Evolutionary conservation across 768 basidiomycete species (phyloP).

Genomic region (Termitomyces sp.): DNA sequence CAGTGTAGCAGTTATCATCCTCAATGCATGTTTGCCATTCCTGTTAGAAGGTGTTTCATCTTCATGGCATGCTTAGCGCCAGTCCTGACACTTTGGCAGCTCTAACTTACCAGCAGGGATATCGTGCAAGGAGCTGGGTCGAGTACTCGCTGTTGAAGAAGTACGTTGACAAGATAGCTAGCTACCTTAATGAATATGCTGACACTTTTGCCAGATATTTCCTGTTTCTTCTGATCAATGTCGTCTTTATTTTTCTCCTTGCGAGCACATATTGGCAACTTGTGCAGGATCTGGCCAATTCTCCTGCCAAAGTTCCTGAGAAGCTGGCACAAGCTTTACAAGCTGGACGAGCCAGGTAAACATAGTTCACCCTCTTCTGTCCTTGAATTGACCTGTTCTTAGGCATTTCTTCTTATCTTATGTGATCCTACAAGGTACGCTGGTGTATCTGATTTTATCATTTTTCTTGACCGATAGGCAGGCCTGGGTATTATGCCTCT

Average conservation of each 20-base stretch:
- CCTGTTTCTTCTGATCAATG: slow-evolving; percentile 87
- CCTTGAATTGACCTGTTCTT: slow-evolving; percentile 1
- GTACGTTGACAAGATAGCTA: slow-evolving; percentile 40
- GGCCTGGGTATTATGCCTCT: slow-evolving; percentile 94
- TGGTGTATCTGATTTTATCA: slow-evolving; percentile 8
- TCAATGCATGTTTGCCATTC: slow-evolving; percentile 90
- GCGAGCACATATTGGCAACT: slow-evolving; percentile 93
- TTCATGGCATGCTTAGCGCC: not conserved
- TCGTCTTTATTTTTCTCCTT: slow-evolving; percentile 91
- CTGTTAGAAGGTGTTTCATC: slow-evolving; percentile 69
- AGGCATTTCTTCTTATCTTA: slow-evolving; percentile 86
- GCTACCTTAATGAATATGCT: not conserved
- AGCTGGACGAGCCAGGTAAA: slow-evolving; percentile 67
- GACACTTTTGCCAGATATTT: slow-evolving; percentile 66
- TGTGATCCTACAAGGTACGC: slow-evolving; percentile 75
- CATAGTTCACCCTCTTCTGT: slow-evolving; percentile 17
- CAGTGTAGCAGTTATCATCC: slow-evolving; percentile 81
- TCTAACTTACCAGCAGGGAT: slow-evolving; percentile 89
- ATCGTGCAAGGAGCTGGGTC: slow-evolving; percentile 86
- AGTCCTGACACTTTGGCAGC: slow-evolving; percentile 28
- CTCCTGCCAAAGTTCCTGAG: slow-evolving; percentile 91
- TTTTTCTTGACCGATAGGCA: slow-evolving; percentile 24
- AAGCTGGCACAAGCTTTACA: slow-evolving; percentile 85
- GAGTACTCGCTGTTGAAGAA: slow-evolving; percentile 93
- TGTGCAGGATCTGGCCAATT: slow-evolving; percentile 87